Evolutionary conservation across 2,329 filamentous ascomycete genomes (phyloP), one percentile per base, ranked within the genome.

Genomic region (Leptographium flavum): DNA sequence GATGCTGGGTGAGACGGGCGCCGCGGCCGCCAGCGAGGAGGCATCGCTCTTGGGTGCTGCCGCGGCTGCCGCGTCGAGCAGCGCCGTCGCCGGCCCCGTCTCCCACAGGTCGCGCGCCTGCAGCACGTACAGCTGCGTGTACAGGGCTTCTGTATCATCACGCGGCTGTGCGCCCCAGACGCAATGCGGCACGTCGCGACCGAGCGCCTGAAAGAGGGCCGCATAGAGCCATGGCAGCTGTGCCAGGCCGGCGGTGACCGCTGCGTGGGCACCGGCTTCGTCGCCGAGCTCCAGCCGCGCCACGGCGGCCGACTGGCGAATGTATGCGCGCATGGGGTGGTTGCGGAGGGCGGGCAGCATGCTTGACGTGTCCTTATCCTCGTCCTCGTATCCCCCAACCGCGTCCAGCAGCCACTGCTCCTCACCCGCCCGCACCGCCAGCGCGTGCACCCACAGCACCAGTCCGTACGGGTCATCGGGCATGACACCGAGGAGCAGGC

Each of bases 51-150:
- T 22, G 9, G 36, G n/a, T 27, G 42, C 15, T 6, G 42, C 14
- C 6, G n/a, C 43, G n/a, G 48, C 81, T 15, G 81, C 76, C 54
- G 85, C 78, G 27, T 81, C 71, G 2, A 95, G 72, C 8, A 94
- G 63, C 5, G 69, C 65, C 4, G 73, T 79, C 14, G 76, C 77
- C 55, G 86, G 80, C 1, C 83, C 72, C 4, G 80, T 87, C 57
- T 87, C 87, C 88, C 88, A 95, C 4, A 94, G 66, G 53, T 90
- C 83, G 56, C 87, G 90, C 5, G 83, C 73, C 38, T 83, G 76
- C 46, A 76, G 70, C 25, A 86, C 71, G 57, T 94, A 94, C 3
- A 94, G 70, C 55, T 83, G 77, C 5, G 79, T 77, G 55, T 86
- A 75, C 32, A 94, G 73, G 45, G 75, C 70, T 52, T 87, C 74